Conservation (phyloP, 2,329 filamentous ascomycete species). For the Fusarium denticulatum region DNA sequence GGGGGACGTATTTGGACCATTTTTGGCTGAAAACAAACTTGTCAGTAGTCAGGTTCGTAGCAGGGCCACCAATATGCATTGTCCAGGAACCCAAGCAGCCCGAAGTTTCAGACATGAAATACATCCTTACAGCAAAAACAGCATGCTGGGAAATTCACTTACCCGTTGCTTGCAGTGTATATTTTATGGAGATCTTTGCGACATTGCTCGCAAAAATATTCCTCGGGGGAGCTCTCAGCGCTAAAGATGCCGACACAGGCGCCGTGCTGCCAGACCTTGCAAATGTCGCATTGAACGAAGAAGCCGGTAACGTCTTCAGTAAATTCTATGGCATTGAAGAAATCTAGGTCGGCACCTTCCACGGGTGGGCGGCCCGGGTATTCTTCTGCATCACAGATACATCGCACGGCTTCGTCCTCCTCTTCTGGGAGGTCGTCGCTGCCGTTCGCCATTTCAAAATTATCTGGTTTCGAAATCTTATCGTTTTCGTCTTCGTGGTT, state of each 20-base stretch:
- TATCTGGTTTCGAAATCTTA: constrained; percentile 54
- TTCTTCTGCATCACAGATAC: constrained; percentile 92
- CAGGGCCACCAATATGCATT: neutral
- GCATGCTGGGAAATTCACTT: constrained; percentile 53
- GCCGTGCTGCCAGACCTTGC: constrained; percentile 98
- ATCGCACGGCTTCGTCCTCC: constrained; percentile 94
- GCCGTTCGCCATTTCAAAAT: constrained; percentile 67
- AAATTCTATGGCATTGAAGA: constrained; percentile 69
- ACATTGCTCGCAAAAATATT: constrained; percentile 98
- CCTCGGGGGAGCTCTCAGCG: constrained; percentile 89
- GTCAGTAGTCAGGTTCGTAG: constrained; percentile 48
- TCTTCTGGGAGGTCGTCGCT: constrained; percentile 75
- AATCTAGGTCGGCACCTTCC: constrained; percentile 66
- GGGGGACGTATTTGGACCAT: constrained; percentile 72
- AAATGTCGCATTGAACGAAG: constrained; percentile 97
- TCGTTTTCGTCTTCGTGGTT: constrained; percentile 71
- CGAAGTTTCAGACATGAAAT: neutral
- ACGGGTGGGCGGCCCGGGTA: constrained; percentile 85
- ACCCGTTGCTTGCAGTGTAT: constrained; percentile 85
- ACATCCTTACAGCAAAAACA: neutral
- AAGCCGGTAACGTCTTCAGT: constrained; percentile 91
- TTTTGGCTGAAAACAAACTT: constrained; percentile 60
- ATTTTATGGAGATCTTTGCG: constrained; percentile 91
- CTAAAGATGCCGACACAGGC: constrained; percentile 98
- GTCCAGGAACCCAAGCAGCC: neutral